A percentile compares a stretch with the other conserved stretches of the same genome.
Evolutionary conservation across 176 grass and related monocot genomes (phyloP).

Genomic region (Musa itinerans): DNA sequence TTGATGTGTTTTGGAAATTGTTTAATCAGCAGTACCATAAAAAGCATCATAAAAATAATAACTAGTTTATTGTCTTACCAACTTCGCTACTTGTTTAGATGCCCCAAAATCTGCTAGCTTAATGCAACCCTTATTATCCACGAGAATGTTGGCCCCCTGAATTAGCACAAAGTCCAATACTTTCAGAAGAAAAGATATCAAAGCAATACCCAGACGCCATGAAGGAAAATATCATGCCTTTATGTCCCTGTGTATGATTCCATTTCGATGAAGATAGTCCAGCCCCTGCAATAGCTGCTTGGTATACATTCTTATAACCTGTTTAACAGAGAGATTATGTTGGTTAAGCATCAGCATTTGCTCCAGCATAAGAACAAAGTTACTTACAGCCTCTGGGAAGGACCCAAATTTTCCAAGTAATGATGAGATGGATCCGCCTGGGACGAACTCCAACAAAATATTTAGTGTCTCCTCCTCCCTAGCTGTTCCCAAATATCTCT

Average conservation of each 20-base stretch:
- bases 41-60: background rate
- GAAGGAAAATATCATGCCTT: slow-evolving; percentile 42
- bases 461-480: slow-evolving; percentile 86
- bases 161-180: slow-evolving; percentile 19
- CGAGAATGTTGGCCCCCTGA: slow-evolving; percentile 98
- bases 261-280: slow-evolving; percentile 93
- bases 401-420: slow-evolving; percentile 84
- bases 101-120: slow-evolving; percentile 99
- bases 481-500: slow-evolving; percentile 94
- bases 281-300: slow-evolving; percentile 86
- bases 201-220: background rate
- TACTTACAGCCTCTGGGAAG: slow-evolving; percentile 81
- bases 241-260: slow-evolving; percentile 98
- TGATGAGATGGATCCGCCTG: slow-evolving; percentile 95
- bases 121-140: slow-evolving; percentile 99
- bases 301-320: slow-evolving; percentile 98
- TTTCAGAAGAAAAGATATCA: slow-evolving; percentile 12
- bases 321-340: slow-evolving; percentile 25
- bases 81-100: slow-evolving; percentile 90
- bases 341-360: background rate
- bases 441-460: slow-evolving; percentile 94
- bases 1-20: background rate
- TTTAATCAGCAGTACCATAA: background rate
- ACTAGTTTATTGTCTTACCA: slow-evolving; percentile 37
- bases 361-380: slow-evolving; percentile 11